Conservation (phyloP, 768 basidiomycete genomes). For the Hydnomerulius pinastri region DNA sequence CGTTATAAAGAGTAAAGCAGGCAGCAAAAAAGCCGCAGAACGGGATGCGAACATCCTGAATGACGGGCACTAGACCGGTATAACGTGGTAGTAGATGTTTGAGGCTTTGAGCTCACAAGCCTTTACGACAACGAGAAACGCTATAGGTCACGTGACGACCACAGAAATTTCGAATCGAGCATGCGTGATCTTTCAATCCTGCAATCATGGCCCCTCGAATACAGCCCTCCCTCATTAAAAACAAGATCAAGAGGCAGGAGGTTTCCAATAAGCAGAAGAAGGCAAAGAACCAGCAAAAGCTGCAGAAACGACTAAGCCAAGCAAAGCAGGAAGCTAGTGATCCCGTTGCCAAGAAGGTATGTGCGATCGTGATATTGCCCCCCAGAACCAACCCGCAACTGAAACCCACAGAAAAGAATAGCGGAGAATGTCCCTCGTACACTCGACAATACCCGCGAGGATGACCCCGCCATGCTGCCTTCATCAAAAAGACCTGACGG, state of each 20-base stretch:
- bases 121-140: neutral
- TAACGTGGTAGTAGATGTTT: neutral
- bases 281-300: conserved; percentile 76
- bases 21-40: conserved; percentile 29
- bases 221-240: conserved; percentile 72
- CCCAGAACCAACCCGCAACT: neutral
- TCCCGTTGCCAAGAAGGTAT: conserved; percentile 76
- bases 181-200: neutral
- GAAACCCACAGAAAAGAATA: conserved; percentile 66
- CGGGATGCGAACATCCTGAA: conserved; percentile 28
- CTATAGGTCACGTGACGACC: conserved; percentile 17
- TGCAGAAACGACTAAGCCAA: conserved; percentile 74
- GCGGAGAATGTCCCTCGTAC: conserved; percentile 87
- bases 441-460: conserved; percentile 90
- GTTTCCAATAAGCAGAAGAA: conserved; percentile 71
- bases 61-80: neutral
- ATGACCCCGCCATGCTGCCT: conserved; percentile 52
- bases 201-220: conserved; percentile 57
- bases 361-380: conserved; percentile 19
- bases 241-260: conserved; percentile 87
- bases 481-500: conserved; percentile 30
- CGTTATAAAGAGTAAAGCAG: conserved; percentile 43
- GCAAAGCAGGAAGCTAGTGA: conserved; percentile 78
- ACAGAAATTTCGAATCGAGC: neutral
- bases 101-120: neutral